Evolutionary conservation across 2,329 filamentous ascomycete genomes (phyloP), one percentile per base, ranked within the genome.

Genomic region (Spiromastix sp.): DNA sequence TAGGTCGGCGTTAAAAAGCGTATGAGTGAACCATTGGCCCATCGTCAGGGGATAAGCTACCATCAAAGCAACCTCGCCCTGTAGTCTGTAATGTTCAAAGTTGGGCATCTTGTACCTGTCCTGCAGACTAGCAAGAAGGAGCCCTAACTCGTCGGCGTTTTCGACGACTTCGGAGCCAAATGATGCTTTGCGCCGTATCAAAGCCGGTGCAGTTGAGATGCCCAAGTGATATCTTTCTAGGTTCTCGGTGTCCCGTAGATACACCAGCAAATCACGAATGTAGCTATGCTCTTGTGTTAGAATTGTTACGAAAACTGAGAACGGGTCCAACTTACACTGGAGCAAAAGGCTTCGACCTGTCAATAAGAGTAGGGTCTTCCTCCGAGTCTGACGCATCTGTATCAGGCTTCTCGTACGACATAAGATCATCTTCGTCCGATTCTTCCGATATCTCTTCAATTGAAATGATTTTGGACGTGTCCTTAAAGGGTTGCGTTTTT

Each of bases 1-100:
- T 57, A 91, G 87, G 53, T 98, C 91, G 11, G 87, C 87, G 27
- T 85, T 80, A 54, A 95, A 96, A 54, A 91, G 93, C 0, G 82
- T 81, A 38, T 79, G 77, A 3, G 81, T 77, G 39, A 93, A 84
- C 81, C 85, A 93, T 10, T 77, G 82, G 0, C 78, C 87, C 73
- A 95, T 85, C 34, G 73, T 70, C 32, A 74, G 64, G 0, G 91
- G 85, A 44, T 83, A 75, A 1, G 84, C 79, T 2, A 91, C 69
- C 0, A 94, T 66, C 5, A 94, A 61, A 0, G 87, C 82, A 29
- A 95, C 77, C 66, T 98, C 79, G 10, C 79, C 78, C 55, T 93
- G 81, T 3, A 91, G 65, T 12, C 79, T 76, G 39, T 85, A 66
- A 41, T 85, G 74, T 40, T 81, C 67, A 51, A 96, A 96, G 15